Conservation (phyloP, 306 rosid genomes). For the Quercus berberidifolia region DNA sequence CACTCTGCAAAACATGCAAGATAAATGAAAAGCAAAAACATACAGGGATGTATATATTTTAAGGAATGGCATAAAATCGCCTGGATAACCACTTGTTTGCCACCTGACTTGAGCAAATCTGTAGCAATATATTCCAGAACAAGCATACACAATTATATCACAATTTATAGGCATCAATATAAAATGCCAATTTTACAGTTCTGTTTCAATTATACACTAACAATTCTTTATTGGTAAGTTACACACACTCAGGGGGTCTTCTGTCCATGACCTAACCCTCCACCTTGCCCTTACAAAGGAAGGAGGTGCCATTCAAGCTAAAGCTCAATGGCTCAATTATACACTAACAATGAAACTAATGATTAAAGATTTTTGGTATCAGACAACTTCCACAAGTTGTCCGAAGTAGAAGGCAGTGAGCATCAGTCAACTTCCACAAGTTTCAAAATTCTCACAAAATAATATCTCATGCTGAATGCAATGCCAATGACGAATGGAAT, state of each 20-base stretch:
- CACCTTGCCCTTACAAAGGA: too few species aligned
- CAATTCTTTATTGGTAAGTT: too few species aligned
- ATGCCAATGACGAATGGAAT: not conserved
- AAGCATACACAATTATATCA: not conserved
- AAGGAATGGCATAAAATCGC: not conserved
- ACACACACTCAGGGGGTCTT: too few species aligned
- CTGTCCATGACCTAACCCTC: too few species aligned
- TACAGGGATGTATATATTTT: not conserved
- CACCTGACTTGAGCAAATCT: not conserved
- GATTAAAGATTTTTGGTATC: not conserved
- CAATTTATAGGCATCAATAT: not conserved
- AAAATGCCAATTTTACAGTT: not conserved
- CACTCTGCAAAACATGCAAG: slow-evolving; percentile 44
- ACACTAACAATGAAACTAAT: not conserved
- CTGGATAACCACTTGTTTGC: not conserved
- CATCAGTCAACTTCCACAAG: not conserved
- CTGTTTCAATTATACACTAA: not conserved
- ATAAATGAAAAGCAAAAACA: not conserved
- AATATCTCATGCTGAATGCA: not conserved
- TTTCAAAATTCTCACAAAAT: not conserved
- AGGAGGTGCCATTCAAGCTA: too few species aligned
- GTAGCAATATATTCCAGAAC: not conserved
- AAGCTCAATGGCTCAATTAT: not conserved
- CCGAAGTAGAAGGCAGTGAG: not conserved
- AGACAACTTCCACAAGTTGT: not conserved